phyloP scores from a whole-genome alignment of 2,329 filamentous ascomycete genomes.

The Ophiostoma angusticollis region DNA sequence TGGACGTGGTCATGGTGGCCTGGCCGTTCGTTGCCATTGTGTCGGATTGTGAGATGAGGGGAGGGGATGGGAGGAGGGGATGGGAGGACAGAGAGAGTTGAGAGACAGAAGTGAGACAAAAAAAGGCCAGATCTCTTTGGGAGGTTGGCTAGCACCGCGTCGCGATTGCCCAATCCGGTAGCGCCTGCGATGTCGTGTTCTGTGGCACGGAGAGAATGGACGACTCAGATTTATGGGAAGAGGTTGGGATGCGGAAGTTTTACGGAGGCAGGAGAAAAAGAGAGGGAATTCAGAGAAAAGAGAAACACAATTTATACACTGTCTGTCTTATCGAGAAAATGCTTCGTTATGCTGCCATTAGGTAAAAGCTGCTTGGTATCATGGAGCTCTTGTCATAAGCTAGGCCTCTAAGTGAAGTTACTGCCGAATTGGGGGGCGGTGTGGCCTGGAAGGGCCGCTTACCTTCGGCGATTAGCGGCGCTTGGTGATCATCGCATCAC shows the following conservation, averaged over 20 bases:
- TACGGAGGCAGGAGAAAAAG: neutral
- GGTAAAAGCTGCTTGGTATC: neutral
- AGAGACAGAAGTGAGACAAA: neutral
- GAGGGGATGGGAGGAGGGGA: neutral
- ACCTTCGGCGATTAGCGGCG: too few species aligned
- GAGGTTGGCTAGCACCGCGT: neutral
- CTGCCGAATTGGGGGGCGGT: too few species aligned
- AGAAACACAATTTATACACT: too few species aligned
- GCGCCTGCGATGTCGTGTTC: neutral
- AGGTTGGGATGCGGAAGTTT: too few species aligned
- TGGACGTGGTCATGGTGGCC: conserved; percentile 43
- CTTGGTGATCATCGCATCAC: too few species aligned
- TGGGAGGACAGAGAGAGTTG: neutral
- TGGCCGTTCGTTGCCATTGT: neutral
- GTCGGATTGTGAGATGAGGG: neutral
- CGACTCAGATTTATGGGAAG: too few species aligned
- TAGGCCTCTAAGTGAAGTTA: conserved; percentile 14
- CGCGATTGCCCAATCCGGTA: neutral
- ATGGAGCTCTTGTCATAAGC: conserved; percentile 1
- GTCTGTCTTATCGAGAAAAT: too few species aligned
- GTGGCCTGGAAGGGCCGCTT: too few species aligned
- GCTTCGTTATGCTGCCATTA: too few species aligned
- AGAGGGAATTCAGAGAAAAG: too few species aligned
- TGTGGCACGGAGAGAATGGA: too few species aligned
- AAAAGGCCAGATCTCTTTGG: neutral